Evolutionary conservation across 2,329 filamentous ascomycete species (phyloP), one percentile per base, ranked within the genome.

Genomic region (Neospermospora avenae): DNA sequence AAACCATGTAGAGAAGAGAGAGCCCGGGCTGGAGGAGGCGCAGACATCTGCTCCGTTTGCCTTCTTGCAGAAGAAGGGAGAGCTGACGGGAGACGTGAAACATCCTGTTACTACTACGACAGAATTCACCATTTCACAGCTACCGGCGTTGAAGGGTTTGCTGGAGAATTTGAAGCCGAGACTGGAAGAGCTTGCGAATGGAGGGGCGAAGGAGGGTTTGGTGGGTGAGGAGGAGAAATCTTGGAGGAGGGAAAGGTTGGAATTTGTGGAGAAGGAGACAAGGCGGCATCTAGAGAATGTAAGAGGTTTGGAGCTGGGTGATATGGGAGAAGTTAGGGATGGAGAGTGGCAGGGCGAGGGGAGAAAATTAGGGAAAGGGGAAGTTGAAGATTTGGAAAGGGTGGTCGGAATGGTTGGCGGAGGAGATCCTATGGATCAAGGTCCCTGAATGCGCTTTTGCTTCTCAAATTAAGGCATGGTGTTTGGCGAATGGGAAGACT

Each of bases 181-280:
- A 61, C 76, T 96, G 28, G 74, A 74, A 4, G 72, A 74, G 5
- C 64, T 84, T 55, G 68, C 72, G 0, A 71, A 73, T 28, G 68
- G 72, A 31, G 73, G 77, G 60, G 69, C 68, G 74, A 79, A 63
- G 63, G 70, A 67, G n/a, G 68, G 69, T 3, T 68, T 70, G 6
- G 70, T 74, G 10, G 72, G 74, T 5, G 70, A 70, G 16, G 70
- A 73, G n/a, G 74, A 78, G 56, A 79, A 81, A 70, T 81, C 81
- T 48, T 90, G 85, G 77, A 82, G 86, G 41, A 82, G 86, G 56
- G 86, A 95, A 72, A 80, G 93, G 62, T 81, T 88, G 59, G 83
- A 89, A 66, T 98, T 98, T 72, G 86, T 98, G 52, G 93, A 97
- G 75, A 82, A 83, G 57, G 87, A 92, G 69, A 90, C 90, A 54